phyloP scores from a whole-genome alignment of 2,329 filamentous ascomycete genomes.

The Huntiella bhutanensis region DNA sequence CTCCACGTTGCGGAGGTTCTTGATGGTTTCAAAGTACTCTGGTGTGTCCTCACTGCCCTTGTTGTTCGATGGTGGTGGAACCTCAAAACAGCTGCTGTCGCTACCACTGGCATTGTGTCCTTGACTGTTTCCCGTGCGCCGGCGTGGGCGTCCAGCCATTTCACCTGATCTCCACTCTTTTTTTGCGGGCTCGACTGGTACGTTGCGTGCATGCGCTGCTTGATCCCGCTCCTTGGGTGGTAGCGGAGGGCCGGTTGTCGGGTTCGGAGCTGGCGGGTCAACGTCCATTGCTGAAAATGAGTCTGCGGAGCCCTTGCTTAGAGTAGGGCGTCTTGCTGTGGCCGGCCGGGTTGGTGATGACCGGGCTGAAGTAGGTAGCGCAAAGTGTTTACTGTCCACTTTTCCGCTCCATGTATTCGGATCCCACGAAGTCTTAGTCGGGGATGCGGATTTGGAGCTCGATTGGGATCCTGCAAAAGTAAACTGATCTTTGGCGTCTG shows the following conservation, averaged over 20 bases:
- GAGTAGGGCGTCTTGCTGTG: neutral
- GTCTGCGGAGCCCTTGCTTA: slow-evolving; percentile 15
- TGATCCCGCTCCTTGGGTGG: slow-evolving; percentile 10
- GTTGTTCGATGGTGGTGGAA: neutral
- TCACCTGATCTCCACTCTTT: slow-evolving; percentile 40
- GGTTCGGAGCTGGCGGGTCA: slow-evolving; percentile 27
- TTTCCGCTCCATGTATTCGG: slow-evolving; percentile 34
- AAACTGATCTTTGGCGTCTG: slow-evolving; percentile 6
- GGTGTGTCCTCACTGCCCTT: slow-evolving; percentile 36
- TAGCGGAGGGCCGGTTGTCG: slow-evolving; percentile 11
- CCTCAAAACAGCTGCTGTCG: neutral
- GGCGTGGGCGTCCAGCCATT: slow-evolving; percentile 12
- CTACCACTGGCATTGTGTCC: slow-evolving; percentile 14
- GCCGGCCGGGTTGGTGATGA: slow-evolving; percentile 7
- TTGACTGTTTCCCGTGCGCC: neutral
- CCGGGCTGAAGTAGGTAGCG: slow-evolving; percentile 22
- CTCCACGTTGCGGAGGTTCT: slow-evolving; percentile 36
- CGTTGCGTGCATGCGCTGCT: slow-evolving; percentile 25
- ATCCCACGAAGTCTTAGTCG: slow-evolving; percentile 21
- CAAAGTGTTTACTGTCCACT: slow-evolving; percentile 33
- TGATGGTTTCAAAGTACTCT: slow-evolving; percentile 33
- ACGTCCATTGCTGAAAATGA: slow-evolving; percentile 48
- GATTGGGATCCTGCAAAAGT: slow-evolving; percentile 5
- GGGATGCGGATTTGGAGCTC: slow-evolving; percentile 6
- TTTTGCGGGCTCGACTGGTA: slow-evolving; percentile 38